These are phyloP conservation scores for Durotheca rogersii DNA, from an alignment of 495 filamentous ascomycete species.

Conservation along the genomic window DNA sequence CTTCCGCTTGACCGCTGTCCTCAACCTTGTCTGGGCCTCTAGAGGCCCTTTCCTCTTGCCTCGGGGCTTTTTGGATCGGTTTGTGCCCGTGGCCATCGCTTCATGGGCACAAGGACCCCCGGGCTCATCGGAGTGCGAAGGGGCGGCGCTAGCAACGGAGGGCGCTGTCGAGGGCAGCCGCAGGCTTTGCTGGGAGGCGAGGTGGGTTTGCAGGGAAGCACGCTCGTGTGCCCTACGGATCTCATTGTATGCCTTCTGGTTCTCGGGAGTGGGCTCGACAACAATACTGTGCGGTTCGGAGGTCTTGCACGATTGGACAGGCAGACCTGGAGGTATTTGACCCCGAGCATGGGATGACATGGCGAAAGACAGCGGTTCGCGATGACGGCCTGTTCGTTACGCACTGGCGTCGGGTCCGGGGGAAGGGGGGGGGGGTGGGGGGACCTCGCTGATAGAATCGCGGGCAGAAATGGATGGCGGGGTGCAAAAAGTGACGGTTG, in stretches of 20 bases:
- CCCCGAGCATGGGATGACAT: slow-evolving; percentile 17
- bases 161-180: slow-evolving; percentile 13
- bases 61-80: slow-evolving; percentile 18
- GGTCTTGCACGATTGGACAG: slow-evolving; percentile 4
- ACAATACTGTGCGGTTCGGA: slow-evolving; percentile 25
- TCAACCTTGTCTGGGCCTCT: slow-evolving; percentile 18
- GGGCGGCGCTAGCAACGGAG: slow-evolving; percentile 24
- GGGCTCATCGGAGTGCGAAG: slow-evolving; percentile 26
- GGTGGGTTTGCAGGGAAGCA: slow-evolving; percentile 19
- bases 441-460: no score
- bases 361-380: neutral
- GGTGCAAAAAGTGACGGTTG: slow-evolving; percentile 12
- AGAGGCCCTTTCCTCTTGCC: slow-evolving; percentile 34
- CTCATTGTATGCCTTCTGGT: slow-evolving; percentile 40
- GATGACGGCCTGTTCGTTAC: no score
- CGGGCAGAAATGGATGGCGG: slow-evolving; percentile 6
- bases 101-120: slow-evolving; percentile 13
- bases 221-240: slow-evolving; percentile 31
- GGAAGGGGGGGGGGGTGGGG: no score
- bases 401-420: no score
- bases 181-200: slow-evolving; percentile 21
- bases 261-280: slow-evolving; percentile 34
- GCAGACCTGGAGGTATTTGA: neutral
- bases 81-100: slow-evolving; percentile 3
- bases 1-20: slow-evolving; percentile 32